A percentile compares a stretch with the other conserved stretches of the same genome.
Evolutionary conservation across 805 yeast genomes (phyloP).

Genomic region (Millerago galiae): DNA sequence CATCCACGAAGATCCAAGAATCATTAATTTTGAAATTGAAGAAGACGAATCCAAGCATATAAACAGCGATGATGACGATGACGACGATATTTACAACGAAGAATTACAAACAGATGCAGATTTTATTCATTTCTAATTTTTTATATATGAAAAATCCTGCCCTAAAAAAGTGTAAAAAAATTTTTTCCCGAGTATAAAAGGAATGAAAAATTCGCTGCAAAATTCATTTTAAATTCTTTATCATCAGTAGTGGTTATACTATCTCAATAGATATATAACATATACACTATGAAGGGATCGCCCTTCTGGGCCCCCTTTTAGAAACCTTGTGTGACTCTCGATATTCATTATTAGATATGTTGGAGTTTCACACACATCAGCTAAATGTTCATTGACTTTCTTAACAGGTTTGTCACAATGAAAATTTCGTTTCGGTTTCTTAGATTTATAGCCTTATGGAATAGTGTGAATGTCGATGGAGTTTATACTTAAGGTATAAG

Average conservation of each 20-base stretch:
- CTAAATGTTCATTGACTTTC: constrained; percentile 64
- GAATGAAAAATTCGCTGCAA: constrained; percentile 5
- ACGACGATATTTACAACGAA: constrained; percentile 13
- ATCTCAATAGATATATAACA: constrained; percentile 60
- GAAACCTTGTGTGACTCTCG: constrained; percentile 24
- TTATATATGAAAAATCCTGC: background rate
- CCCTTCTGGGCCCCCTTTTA: constrained; percentile 13
- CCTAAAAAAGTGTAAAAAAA: background rate
- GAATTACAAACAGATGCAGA: constrained; percentile 21
- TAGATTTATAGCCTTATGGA: constrained; percentile 37
- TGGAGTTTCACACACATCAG: constrained; percentile 38
- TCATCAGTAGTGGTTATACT: constrained; percentile 83
- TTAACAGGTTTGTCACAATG: constrained; percentile 68
- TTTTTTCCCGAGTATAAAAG: constrained; percentile 24
- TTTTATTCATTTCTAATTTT: constrained; percentile 19
- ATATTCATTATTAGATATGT: constrained; percentile 23
- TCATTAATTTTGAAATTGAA: constrained; percentile 16
- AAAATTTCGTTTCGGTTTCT: constrained; percentile 73
- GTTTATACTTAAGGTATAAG: constrained; percentile 19
- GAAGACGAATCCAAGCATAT: constrained; percentile 8
- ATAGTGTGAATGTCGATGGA: constrained; percentile 17
- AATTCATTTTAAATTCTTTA: constrained; percentile 21
- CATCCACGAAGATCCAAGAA: constrained; percentile 19
- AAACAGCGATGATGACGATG: constrained; percentile 22
- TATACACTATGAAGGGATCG: constrained; percentile 24